These are phyloP conservation scores for Umbelopsis sp. DNA, from an alignment of 371 early-diverging fungal species.

Conservation along the genomic window DNA sequence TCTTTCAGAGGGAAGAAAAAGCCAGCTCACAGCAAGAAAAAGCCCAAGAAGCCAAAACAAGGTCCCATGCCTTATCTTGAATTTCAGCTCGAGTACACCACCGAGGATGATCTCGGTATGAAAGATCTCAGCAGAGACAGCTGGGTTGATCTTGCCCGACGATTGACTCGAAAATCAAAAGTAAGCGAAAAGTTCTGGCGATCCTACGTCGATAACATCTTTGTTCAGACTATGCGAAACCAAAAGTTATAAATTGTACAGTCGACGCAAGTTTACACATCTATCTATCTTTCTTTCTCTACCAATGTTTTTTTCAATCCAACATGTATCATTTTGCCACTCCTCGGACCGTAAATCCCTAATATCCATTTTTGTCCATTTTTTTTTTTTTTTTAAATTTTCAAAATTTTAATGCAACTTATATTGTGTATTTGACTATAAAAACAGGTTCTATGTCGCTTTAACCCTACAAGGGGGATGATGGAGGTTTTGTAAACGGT, in stretches of 20 bases:
- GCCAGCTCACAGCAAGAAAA: not conserved
- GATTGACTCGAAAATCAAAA: conserved; percentile 35
- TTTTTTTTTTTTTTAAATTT: no score
- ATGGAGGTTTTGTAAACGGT: not conserved
- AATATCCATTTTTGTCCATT: not conserved
- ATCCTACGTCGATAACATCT: conserved; percentile 42
- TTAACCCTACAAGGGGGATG: not conserved
- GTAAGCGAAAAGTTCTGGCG: conserved; percentile 38
- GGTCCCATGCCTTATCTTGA: conserved; percentile 22
- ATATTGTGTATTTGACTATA: no score
- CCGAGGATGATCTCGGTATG: conserved; percentile 63
- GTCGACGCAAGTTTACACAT: not conserved
- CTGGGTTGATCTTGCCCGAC: conserved; percentile 52
- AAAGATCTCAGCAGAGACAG: conserved; percentile 57
- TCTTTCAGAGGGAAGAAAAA: not conserved
- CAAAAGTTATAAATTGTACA: not conserved
- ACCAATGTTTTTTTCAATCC: not conserved
- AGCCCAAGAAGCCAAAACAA: not conserved
- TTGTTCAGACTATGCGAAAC: conserved; percentile 40
- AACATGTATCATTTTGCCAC: not conserved
- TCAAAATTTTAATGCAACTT: no score
- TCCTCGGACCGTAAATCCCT: not conserved
- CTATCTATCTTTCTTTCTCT: not conserved
- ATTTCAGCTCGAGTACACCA: conserved; percentile 61
- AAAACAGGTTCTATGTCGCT: conserved; percentile 14